Evolutionary conservation across 768 basidiomycete species (phyloP), one percentile per base, ranked within the genome.

Genomic region (Multifurca ochricompacta): DNA sequence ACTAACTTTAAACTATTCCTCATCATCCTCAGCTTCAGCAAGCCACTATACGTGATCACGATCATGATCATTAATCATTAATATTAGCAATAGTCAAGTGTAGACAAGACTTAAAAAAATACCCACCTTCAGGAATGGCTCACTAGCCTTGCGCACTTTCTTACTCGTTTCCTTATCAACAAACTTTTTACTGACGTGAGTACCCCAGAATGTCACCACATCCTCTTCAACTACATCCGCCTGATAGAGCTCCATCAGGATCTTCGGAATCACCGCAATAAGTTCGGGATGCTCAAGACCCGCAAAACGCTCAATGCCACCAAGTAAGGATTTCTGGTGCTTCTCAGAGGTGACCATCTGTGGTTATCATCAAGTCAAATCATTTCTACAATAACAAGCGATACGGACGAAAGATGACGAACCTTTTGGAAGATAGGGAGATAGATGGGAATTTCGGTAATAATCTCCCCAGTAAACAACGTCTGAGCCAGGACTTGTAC

Each of bases 141-240:
- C 92, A 60, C 88, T 87, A 11, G 92, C 92, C 75, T 94, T 95
- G 63, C 94, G 78, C 48, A 99, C 93, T 71, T 83, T 93, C 81
- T 97, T 98, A 69, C 87, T 89, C 42, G 81, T 86, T 25, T 97
- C 93, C 71, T 87, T 92, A 70, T 95, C 90, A 41, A 93, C 89
- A 66, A 91, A 95, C 73, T 97, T 96, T 77, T 88, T 95, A 72
- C 86, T 90, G 66, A 93, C 91, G 63, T 95, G 93, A 4, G 91
- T 95, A 8, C 93, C 93, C 95, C 93, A 97, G 59, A 93, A 83
- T 9, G 76, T 82, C 46, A 94, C 75, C 6, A 95, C 77, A 23
- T 91, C 91, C 68, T 99, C 96, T 6, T 97, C 93, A 48, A 99
- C 72, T 16, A 98, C 74, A 62, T 98, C 96, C 36, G 74, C 79